phyloP scores from a whole-genome alignment of 805 yeast genomes.

The Sugiyamaella boreocaroliniensis region DNA sequence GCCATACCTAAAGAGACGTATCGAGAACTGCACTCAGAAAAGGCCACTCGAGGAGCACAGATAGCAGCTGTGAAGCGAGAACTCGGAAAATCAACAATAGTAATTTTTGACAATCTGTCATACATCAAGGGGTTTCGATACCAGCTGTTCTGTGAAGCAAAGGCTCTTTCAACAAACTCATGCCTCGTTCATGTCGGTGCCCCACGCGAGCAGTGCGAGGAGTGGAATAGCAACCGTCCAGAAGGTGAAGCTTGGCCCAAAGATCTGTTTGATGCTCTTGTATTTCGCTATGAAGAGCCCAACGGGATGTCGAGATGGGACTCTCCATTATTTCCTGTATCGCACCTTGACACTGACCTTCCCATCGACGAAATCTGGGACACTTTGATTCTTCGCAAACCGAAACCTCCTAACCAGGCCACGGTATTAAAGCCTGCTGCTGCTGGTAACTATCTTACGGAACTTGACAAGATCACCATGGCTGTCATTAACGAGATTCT shows the following conservation, averaged over 20 bases:
- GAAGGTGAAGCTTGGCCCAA: conserved; percentile 51
- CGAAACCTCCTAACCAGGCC: conserved; percentile 73
- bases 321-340: conserved; percentile 74
- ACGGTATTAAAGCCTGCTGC: conserved; percentile 77
- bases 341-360: conserved; percentile 46
- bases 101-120: conserved; percentile 75
- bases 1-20: conserved; percentile 68
- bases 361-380: conserved; percentile 59
- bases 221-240: conserved; percentile 46
- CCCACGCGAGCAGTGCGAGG: conserved; percentile 52
- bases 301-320: conserved; percentile 86
- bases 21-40: conserved; percentile 66
- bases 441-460: conserved; percentile 67
- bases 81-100: conserved; percentile 59
- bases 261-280: conserved; percentile 56
- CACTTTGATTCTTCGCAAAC: conserved; percentile 43
- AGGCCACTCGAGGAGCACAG: conserved; percentile 74
- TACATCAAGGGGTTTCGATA: conserved; percentile 95
- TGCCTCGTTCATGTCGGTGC: conserved; percentile 76
- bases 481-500: conserved; percentile 55
- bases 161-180: conserved; percentile 71
- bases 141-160: conserved; percentile 90
- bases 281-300: conserved; percentile 91
- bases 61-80: conserved; percentile 86
- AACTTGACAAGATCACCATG: conserved; percentile 66